These are phyloP conservation scores for Globisporangium barbulae DNA, from an alignment of 352 stramenopile species.

Conservation along the genomic window DNA sequence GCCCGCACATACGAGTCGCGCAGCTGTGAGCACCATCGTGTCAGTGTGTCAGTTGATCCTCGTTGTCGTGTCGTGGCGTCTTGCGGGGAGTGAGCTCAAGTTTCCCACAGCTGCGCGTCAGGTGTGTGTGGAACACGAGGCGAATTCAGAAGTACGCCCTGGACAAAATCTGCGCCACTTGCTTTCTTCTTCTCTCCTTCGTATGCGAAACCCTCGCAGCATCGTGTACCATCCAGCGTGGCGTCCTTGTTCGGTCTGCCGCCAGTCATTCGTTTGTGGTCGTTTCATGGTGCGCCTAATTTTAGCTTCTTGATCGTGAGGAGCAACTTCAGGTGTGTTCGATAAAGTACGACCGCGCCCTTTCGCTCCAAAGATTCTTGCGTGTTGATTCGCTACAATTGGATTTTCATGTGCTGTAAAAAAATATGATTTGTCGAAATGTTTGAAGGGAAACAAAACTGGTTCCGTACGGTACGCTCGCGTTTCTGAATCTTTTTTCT, in stretches of 20 bases:
- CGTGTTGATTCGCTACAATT: slow-evolving; percentile 4
- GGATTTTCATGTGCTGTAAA: neutral
- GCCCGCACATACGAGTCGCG: slow-evolving; percentile 39
- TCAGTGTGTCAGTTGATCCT: neutral
- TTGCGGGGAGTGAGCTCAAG: neutral
- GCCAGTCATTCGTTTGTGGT: slow-evolving; percentile 11
- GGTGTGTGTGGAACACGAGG: slow-evolving; percentile 8
- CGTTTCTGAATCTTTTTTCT: slow-evolving; percentile 16
- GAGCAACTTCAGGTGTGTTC: slow-evolving; percentile 1
- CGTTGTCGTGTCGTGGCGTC: neutral
- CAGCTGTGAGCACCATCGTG: slow-evolving; percentile 54
- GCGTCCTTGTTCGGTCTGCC: neutral
- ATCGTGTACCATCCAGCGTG: neutral
- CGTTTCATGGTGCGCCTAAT: neutral
- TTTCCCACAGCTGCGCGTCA: slow-evolving; percentile 16
- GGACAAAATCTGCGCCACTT: neutral
- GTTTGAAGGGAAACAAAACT: neutral
- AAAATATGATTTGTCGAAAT: slow-evolving; percentile 1
- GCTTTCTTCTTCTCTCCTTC: neutral
- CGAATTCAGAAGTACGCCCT: slow-evolving; percentile 11
- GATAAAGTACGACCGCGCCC: slow-evolving; percentile 12
- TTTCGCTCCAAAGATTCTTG: slow-evolving; percentile 16
- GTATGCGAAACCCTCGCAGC: slow-evolving; percentile 6
- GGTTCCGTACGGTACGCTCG: neutral
- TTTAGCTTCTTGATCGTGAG: slow-evolving; percentile 7